Percentiles rank a stretch among this genome's conserved stretches.
Evolutionary conservation across 805 yeast genomes (phyloP).

Genomic region (Candida methanosorbosa): DNA sequence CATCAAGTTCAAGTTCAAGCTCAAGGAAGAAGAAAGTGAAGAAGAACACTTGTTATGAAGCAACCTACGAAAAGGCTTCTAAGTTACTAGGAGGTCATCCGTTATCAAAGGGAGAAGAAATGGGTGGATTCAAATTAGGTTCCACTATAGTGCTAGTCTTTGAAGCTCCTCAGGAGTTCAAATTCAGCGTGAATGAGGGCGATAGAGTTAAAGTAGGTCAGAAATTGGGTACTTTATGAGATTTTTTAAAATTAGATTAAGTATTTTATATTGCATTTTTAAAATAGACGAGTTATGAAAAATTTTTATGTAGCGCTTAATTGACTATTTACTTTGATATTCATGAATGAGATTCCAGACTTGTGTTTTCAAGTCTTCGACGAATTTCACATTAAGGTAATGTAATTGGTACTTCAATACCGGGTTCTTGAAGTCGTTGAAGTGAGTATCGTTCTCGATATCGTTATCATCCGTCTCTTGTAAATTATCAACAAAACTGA

Average conservation of each 20-base stretch:
- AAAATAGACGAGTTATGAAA: neutral
- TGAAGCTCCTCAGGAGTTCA: conserved; percentile 83
- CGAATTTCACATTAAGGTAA: conserved; percentile 39
- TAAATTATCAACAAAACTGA: conserved; percentile 47
- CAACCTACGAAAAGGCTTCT: conserved; percentile 79
- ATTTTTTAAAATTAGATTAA: too few relatives aligned
- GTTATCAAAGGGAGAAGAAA: conserved; percentile 81
- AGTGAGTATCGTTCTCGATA: too few relatives aligned
- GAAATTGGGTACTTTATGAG: conserved; percentile 42
- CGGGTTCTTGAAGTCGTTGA: too few relatives aligned
- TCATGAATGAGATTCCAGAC: conserved; percentile 26
- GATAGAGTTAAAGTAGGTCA: conserved; percentile 83
- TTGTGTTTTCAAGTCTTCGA: conserved; percentile 41
- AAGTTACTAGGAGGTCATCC: conserved; percentile 79
- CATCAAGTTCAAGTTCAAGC: too few relatives aligned
- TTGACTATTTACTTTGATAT: too few relatives aligned
- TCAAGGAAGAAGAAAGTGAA: conserved; percentile 31
- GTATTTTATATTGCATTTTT: too few relatives aligned
- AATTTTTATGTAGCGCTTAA: neutral
- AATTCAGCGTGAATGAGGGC: conserved; percentile 63
- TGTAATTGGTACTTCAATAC: too few relatives aligned
- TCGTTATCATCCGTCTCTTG: conserved; percentile 8
- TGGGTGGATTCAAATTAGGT: conserved; percentile 96
- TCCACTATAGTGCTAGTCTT: conserved; percentile 94
- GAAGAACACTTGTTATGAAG: conserved; percentile 86